Base-by-base conservation (phyloP, 2,329 filamentous ascomycete genomes). In the Pseudogymnoascus sp. region DNA sequence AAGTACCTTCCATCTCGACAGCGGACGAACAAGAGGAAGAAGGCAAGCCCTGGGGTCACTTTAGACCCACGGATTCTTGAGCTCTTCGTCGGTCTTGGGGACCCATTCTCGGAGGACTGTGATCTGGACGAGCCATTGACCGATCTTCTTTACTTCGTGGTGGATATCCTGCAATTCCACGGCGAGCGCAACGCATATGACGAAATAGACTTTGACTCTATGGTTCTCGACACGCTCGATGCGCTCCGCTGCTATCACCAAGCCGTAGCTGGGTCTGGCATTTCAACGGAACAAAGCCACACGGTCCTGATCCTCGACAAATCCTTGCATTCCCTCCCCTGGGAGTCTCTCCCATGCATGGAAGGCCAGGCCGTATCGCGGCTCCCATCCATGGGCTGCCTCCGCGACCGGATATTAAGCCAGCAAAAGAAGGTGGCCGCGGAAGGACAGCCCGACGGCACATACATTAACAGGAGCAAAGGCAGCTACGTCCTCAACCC, bases 141-240 rank as follows among this genome's bases (percentile, higher is more conserved):
- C 68, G 95, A 99, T 73, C 79, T 99, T 29, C 82, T 99, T 3
- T 97, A 97, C 76, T 97, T 97, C 72, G 90, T 97, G 1, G 88
- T 99, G 5, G 95, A 99, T 70, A 93, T 97, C 61, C 80, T 99
- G 2, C 95, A 97, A 73, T 97, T 99, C 75, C 91, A 96, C 69
- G 95, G 95, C 14, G 96, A 99, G 76, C 85, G 87, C 59, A 99
- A 97, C 72, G 95, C 96, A 0, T 97, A 97, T 75, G 95, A 99
- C 70, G 95, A 99, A 76, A 90, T 99, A 66, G 93, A 97, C 74
- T 96, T 97, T 72, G 95, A 99, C 67, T 78, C 82, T 68, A 96
- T 99, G 85, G 86, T 93, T 4, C 82, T 97, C 40, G 92, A 96
- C 69, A 91, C 90, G 0, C 83, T 91, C 40, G 93, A 97, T 75